Evolutionary conservation across 345 rosid species (phyloP), one percentile per base, ranked within the genome.

Genomic region (Boechera retrofracta): DNA sequence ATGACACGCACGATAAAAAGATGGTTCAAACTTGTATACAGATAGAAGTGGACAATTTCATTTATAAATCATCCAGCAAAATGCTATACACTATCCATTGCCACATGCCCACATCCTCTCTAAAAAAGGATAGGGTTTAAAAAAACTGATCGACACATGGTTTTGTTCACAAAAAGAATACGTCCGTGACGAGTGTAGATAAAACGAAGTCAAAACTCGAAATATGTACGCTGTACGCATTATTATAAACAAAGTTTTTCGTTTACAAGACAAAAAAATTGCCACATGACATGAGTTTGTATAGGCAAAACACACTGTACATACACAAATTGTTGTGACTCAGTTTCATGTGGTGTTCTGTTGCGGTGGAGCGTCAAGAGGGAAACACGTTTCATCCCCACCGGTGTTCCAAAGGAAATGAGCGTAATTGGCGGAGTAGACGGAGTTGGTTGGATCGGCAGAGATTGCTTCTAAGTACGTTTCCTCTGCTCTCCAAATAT

Each of bases 351-450:
- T 64, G 24, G 67, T 70, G 72, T 77, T 71, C 72, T 71, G 72
- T 64, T 77, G 80, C 28, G 76, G 72, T 77, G 80, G 80, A 26
- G 80, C 79, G 61, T 53, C 72, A 11, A 92, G 84, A 71, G 98
- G 96, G 85, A 85, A 95, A 76, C 99, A 95, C n/a, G 99, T 92
- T 67, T 92, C 98, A 35, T 92, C 97, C 1, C 93, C 98, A 6
- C 98, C 99, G 0, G 97, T 95, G 65, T 87, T 95, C 99, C 99
- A 95, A 7, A 95, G 89, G 73, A 95, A 95, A 82, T 91, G 85
- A 6, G 99, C 99, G 69, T 95, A 95, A 55, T 84, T 84, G 1
- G 94, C 94, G 0, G 99, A 91, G 62, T 92, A 78, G 35, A 77
- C 75, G 0, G 98, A 77, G 84, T 91, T 92, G 5, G 72, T 48